A percentile compares a stretch with the other conserved stretches of the same genome.
These are phyloP conservation scores for Ustilaginoidea virens DNA, from an alignment of 2,329 filamentous ascomycete genomes.

Conservation along the genomic window DNA sequence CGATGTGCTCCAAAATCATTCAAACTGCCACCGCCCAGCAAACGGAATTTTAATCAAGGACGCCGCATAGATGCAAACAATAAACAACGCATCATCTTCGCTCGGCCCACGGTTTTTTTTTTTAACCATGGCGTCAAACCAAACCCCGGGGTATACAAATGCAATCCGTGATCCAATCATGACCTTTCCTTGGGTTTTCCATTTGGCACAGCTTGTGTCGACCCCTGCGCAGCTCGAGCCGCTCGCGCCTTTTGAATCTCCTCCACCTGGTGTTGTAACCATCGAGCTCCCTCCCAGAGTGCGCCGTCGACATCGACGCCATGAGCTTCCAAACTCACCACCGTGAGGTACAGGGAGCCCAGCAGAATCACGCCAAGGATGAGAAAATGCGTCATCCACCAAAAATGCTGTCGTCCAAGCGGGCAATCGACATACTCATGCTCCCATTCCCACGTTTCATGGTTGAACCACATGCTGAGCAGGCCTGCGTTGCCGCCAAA, in stretches of 20 bases:
- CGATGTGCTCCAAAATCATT: neutral
- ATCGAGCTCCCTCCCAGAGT: slow-evolving; percentile 9
- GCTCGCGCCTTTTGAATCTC: slow-evolving; percentile 1
- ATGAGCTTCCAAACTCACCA: slow-evolving; percentile 10
- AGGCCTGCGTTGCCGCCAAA: slow-evolving; percentile 87
- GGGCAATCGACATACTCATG: slow-evolving; percentile 68
- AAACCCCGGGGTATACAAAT: slow-evolving; percentile 4
- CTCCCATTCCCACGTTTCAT: slow-evolving; percentile 56
- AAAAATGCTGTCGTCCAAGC: slow-evolving; percentile 76
- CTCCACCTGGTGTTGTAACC: slow-evolving; percentile 6
- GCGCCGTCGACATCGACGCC: slow-evolving; percentile 21
- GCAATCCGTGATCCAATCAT: slow-evolving; percentile 10
- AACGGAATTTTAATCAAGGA: too few relatives aligned
- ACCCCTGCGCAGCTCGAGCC: neutral
- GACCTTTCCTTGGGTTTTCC: slow-evolving; percentile 8
- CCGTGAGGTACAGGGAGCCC: slow-evolving; percentile 11
- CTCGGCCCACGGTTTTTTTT: too few relatives aligned
- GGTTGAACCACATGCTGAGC: slow-evolving; percentile 79
- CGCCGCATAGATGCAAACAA: slow-evolving; percentile 4
- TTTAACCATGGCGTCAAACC: too few relatives aligned
- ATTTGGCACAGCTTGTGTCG: slow-evolving; percentile 5
- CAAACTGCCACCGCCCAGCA: neutral
- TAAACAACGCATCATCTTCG: slow-evolving; percentile 1
- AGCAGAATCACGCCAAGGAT: slow-evolving; percentile 35
- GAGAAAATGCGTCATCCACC: slow-evolving; percentile 79